Base-by-base conservation (phyloP, 768 basidiomycete species). In the Tylopilus vinaceipallidus region DNA sequence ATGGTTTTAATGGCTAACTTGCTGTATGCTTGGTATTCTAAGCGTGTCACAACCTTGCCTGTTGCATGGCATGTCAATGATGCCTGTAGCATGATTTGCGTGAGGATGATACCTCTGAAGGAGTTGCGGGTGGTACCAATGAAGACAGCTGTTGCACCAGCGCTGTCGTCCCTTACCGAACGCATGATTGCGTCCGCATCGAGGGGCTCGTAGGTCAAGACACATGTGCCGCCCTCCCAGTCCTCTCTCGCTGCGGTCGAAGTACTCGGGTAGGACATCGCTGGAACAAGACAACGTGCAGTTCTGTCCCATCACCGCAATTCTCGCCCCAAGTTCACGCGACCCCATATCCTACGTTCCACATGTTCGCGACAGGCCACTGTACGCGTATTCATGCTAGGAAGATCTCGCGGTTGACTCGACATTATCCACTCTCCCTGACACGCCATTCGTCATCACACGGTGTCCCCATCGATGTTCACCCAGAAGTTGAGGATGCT, bases 81-180 rank as follows among this genome's bases (percentile, higher is more conserved):
- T 40, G 17, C 35, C 20, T 23, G n/a, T 16, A 22, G 17, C 29
- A 35, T 41, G n/a, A 19, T 43, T 11, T 40, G 48, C 26, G n/a
- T n/a, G n/a, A n/a, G n/a, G 13, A 20, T 43, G 17, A 41, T 59
- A 86, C 91, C 91, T 79, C 85, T 75, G 72, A 93, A 93, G 0
- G 84, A 84, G 65, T 92, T 86, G 49, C 91, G 80, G 6, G 91
- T 95, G 13, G 90, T 91, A 8, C 91, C 91, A 45, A 92, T 80
- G 71, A 95, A 93, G 3, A 83, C 72, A 10, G 83, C 82, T 11
- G 77, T 82, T 29, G 88, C 91, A 6, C 90, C 91, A 19, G 86
- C 85, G 35, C 70, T 66, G 45, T 83, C 76, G 61, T 84, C 75
- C 39, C 75, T 73, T 20, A 91, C 86, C 11, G 80, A 83, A 12